Evolutionary conservation across 2,329 filamentous ascomycete genomes (phyloP).

Genomic region (Pseudogymnoascus sp.): DNA sequence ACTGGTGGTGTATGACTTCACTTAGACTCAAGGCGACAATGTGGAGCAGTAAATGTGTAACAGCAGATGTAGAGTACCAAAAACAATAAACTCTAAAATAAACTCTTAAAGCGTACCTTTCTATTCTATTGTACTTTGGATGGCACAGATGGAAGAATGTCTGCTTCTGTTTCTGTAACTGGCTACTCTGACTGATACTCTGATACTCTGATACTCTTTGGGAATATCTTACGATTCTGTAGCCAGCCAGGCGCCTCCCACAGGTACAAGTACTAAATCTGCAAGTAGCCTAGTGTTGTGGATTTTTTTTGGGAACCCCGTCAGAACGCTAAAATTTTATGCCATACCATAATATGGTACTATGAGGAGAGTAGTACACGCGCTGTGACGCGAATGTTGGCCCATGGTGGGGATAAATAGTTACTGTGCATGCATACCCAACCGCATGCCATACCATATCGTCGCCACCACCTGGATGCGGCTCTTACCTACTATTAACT

Average conservation of each 20-base stretch:
- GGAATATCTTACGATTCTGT: not conserved
- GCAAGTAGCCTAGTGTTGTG: not conserved
- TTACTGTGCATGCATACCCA: not conserved
- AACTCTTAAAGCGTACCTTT: too few relatives aligned
- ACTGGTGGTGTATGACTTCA: slow-evolving; percentile 63
- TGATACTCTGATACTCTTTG: not conserved
- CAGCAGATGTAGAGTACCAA: not conserved
- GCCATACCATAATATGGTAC: too few relatives aligned
- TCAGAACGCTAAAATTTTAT: not conserved
- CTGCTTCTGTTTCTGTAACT: not conserved
- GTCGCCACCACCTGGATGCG: not conserved
- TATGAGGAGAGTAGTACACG: not conserved
- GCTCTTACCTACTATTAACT: not conserved
- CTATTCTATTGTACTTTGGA: not conserved
- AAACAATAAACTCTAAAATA: not conserved
- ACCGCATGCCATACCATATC: not conserved
- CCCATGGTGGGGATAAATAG: slow-evolving; percentile 1
- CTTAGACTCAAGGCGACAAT: slow-evolving; percentile 30
- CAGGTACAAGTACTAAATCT: not conserved
- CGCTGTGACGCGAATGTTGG: not conserved
- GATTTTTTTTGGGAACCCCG: not conserved
- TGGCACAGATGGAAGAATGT: not conserved
- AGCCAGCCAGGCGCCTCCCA: not conserved
- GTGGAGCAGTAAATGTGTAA: not conserved
- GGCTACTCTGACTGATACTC: not conserved